Percentiles rank a stretch among this genome's conserved stretches.
phyloP scores from a whole-genome alignment of 352 stramenopile species.

The Phytophthora fragariaefolia region DNA sequence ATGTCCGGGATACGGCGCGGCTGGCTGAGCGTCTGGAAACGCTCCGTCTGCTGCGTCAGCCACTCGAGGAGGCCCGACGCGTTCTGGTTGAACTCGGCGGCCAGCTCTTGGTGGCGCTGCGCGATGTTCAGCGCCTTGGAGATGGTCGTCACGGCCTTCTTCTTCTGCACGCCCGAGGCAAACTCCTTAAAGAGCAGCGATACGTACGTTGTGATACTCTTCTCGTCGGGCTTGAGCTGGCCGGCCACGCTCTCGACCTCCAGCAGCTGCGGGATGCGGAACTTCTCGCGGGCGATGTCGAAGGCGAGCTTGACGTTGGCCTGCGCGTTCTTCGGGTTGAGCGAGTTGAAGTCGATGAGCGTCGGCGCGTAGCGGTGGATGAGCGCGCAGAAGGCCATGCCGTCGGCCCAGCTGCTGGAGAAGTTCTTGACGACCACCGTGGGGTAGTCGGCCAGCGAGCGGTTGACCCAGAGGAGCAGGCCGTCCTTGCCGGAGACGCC shows the following conservation, averaged over 20 bases:
- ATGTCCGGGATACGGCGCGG: slow-evolving; percentile 73
- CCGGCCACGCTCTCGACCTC: slow-evolving; percentile 88
- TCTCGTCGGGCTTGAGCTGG: slow-evolving; percentile 89
- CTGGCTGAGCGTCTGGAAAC: slow-evolving; percentile 78
- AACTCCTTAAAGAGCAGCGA: slow-evolving; percentile 93
- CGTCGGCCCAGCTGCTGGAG: slow-evolving; percentile 85
- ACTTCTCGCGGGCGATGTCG: slow-evolving; percentile 82
- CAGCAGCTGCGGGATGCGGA: slow-evolving; percentile 88
- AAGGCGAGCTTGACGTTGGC: slow-evolving; percentile 88
- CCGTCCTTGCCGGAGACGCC: slow-evolving; percentile 92
- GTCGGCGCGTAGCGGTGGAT: slow-evolving; percentile 92
- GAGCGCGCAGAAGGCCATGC: slow-evolving; percentile 91
- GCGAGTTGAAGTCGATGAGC: slow-evolving; percentile 83
- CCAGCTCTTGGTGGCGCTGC: slow-evolving; percentile 87
- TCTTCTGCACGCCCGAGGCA: slow-evolving; percentile 89
- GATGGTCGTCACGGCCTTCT: slow-evolving; percentile 90
- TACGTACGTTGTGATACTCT: slow-evolving; percentile 93
- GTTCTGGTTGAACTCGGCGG: slow-evolving; percentile 74
- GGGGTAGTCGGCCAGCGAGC: slow-evolving; percentile 85
- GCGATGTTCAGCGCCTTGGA: slow-evolving; percentile 91
- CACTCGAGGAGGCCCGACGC: slow-evolving; percentile 79
- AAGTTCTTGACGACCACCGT: slow-evolving; percentile 91
- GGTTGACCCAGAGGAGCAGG: slow-evolving; percentile 91
- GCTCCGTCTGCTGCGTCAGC: slow-evolving; percentile 70
- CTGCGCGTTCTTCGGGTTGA: slow-evolving; percentile 66